Base-by-base conservation (phyloP, 2,329 filamentous ascomycete species). In the Aspergillus ruber region DNA sequence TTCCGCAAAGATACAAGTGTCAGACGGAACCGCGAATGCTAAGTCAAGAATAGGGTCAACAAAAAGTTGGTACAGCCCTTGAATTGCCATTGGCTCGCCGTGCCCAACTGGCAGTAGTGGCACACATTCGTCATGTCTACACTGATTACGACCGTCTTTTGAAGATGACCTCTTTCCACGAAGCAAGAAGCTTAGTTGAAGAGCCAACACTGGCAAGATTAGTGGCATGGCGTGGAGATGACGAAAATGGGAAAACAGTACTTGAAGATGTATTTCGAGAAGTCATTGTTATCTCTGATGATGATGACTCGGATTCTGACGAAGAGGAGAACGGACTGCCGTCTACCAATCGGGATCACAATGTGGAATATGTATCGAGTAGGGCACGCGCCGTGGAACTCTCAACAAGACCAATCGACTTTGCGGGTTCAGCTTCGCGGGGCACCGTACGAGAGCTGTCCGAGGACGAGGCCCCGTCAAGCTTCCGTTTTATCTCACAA, bases 191-290 rank as follows among this genome's bases (percentile, higher is more conserved):
- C 33, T 60, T 69, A 32, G 78, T 83, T 20, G 79, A 83, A 61
- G 74, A 76, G 44, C 66, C 70, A 4, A 79, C 75, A 42, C 65
- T 84, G 18, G 70, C 74, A 18, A 80, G 78, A 58, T 66, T 85
- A 40, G 75, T 81, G 45, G 75, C 81, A 60, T 85, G 82, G 82
- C 74, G 80, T 49, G 81, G 81, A 42, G 79, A 83, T 60, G 73
- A 78, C 57, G 76, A 79, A 51, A 74, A 62, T 67, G 75, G 60
- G 59, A 69, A 69, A 44, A 69, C 70, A 39, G 78, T 79, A 45
- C 68, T 83, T 18, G 80, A 83, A 58, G 80, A 83, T 55, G 77
- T 81, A 25, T 79, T 84, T 45, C 76, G 79, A 43, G 81, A 84
- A 62, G 77, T 82, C 49, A 82, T 84, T 55, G 76, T 83, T 45